phyloP scores from a whole-genome alignment of 2,329 filamentous ascomycete species.

The Penicillium sp. region DNA sequence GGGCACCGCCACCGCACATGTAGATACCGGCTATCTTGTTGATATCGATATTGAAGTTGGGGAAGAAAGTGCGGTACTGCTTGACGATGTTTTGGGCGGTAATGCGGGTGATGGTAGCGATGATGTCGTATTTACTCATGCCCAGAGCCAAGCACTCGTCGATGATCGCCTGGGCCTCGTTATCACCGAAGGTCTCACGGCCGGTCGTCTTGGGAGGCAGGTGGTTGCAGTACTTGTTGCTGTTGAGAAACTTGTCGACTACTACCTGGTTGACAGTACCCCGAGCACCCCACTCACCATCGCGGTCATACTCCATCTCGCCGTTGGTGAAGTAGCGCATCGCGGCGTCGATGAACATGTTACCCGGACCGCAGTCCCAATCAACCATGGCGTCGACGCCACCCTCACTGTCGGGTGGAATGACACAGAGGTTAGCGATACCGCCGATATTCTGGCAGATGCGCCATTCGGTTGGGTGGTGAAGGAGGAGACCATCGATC shows the following conservation, averaged over 20 bases:
- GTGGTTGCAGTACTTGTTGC: conserved; percentile 53
- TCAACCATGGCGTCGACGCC: conserved; percentile 10
- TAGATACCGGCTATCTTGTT: conserved; percentile 58
- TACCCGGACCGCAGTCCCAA: conserved; percentile 59
- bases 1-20: conserved; percentile 63
- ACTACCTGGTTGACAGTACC: conserved; percentile 56
- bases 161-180: conserved; percentile 56
- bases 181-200: conserved; percentile 61
- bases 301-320: conserved; percentile 53
- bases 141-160: conserved; percentile 46
- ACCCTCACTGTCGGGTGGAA: conserved; percentile 10
- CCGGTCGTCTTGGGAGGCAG: conserved; percentile 61
- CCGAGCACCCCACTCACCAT: conserved; percentile 53
- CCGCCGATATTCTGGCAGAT: conserved; percentile 65
- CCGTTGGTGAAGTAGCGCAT: conserved; percentile 58
- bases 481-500: conserved; percentile 59
- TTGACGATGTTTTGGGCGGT: conserved; percentile 60
- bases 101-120: conserved; percentile 62
- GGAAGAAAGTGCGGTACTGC: conserved; percentile 38
- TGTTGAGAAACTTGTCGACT: conserved; percentile 54
- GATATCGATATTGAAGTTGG: conserved; percentile 52
- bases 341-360: conserved; percentile 58
- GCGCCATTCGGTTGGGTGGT: conserved; percentile 59
- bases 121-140: conserved; percentile 34
- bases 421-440: conserved; percentile 53